A percentile compares a stretch with the other conserved stretches of the same genome.
Evolutionary conservation across 768 basidiomycete species (phyloP).

Genomic region (Tephrocybe sp.): DNA sequence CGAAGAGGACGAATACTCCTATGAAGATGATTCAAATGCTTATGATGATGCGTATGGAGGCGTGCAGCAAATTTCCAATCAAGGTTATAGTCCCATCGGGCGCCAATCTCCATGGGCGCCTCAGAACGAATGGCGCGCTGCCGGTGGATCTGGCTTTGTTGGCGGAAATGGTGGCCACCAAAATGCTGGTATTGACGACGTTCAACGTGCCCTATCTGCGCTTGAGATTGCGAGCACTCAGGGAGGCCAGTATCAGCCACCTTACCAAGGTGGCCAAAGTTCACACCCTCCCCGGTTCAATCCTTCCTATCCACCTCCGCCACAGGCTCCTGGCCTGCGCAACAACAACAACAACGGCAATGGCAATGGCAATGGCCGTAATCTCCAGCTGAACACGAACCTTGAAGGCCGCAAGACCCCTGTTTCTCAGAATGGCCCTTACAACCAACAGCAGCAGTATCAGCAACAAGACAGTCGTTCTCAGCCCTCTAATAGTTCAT

Average conservation of each 20-base stretch:
- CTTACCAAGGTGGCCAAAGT: slow-evolving; percentile 48
- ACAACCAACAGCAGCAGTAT: slow-evolving; percentile 34
- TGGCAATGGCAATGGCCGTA: slow-evolving; percentile 35
- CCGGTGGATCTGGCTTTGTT: slow-evolving; percentile 19
- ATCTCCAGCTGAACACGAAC: slow-evolving; percentile 60
- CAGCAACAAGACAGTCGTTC: slow-evolving; percentile 30
- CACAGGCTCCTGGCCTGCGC: slow-evolving; percentile 38
- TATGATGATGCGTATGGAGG: slow-evolving; percentile 62
- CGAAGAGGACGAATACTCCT: slow-evolving; percentile 55
- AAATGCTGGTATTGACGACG: slow-evolving; percentile 61
- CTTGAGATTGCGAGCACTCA: slow-evolving; percentile 55
- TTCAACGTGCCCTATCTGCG: slow-evolving; percentile 67
- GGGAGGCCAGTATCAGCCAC: slow-evolving; percentile 27
- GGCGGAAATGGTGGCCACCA: slow-evolving; percentile 18
- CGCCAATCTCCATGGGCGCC: slow-evolving; percentile 67
- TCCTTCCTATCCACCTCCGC: slow-evolving; percentile 43
- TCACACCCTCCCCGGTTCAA: slow-evolving; percentile 72
- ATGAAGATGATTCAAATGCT: slow-evolving; percentile 47
- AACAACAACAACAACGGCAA: slow-evolving; percentile 30
- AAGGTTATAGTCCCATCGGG: slow-evolving; percentile 49
- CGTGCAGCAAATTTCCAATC: slow-evolving; percentile 33
- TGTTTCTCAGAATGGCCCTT: slow-evolving; percentile 30
- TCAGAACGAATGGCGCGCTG: slow-evolving; percentile 58
- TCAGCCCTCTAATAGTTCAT: slow-evolving; percentile 37
- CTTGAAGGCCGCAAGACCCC: slow-evolving; percentile 67